Conservation (phyloP, 2,329 filamentous ascomycete genomes). For the Pseudogymnoascus sp. region DNA sequence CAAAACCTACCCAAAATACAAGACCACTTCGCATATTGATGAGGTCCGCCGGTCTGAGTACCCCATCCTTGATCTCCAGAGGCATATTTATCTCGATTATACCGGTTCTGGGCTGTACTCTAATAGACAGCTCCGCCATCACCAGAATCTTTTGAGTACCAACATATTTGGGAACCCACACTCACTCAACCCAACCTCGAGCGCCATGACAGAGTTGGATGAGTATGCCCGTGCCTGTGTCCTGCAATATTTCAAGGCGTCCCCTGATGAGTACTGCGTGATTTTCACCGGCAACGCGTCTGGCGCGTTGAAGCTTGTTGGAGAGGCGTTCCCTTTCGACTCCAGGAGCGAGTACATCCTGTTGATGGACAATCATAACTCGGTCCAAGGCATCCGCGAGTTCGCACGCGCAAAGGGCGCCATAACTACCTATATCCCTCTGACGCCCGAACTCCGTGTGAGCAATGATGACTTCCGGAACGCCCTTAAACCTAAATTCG, state of each 20-base stretch:
- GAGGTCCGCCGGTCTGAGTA: conserved; percentile 29
- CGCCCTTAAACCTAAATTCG: conserved; percentile 18
- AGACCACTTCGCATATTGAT: conserved; percentile 26
- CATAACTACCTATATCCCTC: conserved; percentile 27
- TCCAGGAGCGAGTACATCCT: conserved; percentile 25
- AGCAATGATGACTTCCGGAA: conserved; percentile 20
- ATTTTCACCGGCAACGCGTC: conserved; percentile 36
- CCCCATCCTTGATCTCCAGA: conserved; percentile 30
- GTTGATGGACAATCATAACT: conserved; percentile 37
- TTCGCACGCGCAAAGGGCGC: conserved; percentile 26
- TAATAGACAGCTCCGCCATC: conserved; percentile 27
- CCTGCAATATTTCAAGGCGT: conserved; percentile 29
- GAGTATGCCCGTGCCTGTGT: conserved; percentile 28
- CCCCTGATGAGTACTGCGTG: conserved; percentile 32
- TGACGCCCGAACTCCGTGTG: conserved; percentile 26
- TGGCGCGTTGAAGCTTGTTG: conserved; percentile 32
- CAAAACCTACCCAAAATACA: conserved; percentile 29
- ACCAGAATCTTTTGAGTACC: conserved; percentile 25
- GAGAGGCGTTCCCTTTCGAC: conserved; percentile 32
- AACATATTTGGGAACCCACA: conserved; percentile 34
- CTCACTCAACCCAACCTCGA: conserved; percentile 32
- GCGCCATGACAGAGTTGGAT: conserved; percentile 28
- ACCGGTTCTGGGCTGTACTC: conserved; percentile 33
- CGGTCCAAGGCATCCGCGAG: conserved; percentile 33
- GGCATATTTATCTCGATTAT: conserved; percentile 36